Evolutionary conservation across 345 rosid species (phyloP).

Genomic region (Populus nigra): DNA sequence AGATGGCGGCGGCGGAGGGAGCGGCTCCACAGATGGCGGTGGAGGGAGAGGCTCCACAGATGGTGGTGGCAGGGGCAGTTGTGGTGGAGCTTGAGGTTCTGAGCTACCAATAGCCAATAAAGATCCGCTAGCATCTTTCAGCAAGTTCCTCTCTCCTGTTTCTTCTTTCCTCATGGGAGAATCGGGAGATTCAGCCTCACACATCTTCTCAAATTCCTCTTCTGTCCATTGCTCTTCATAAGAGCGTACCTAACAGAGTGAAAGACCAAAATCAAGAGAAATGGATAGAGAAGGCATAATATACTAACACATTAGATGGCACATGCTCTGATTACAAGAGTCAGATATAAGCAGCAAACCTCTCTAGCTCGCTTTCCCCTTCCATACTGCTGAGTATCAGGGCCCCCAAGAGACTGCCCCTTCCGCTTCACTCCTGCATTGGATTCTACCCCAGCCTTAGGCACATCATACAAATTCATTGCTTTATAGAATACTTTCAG

Average conservation of each 20-base stretch:
- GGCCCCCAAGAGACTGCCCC: constrained; percentile 49
- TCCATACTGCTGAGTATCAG: constrained; percentile 78
- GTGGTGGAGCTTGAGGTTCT: constrained; percentile 28
- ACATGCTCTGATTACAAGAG: constrained; percentile 9
- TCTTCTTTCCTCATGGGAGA: constrained; percentile 64
- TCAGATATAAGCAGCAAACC: constrained; percentile 47
- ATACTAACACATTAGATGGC: background rate
- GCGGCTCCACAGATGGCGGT: background rate
- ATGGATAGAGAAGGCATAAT: background rate
- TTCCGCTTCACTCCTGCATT: constrained; percentile 58
- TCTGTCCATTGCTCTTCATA: constrained; percentile 93
- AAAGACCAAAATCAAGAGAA: constrained; percentile 1
- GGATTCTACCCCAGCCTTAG: constrained; percentile 47
- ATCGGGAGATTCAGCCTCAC: constrained; percentile 73
- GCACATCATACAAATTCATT: constrained; percentile 66
- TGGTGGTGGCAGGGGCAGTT: constrained; percentile 12
- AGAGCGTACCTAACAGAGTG: constrained; percentile 62
- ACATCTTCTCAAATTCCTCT: constrained; percentile 89
- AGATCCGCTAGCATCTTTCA: constrained; percentile 32
- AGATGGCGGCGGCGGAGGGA: constrained; percentile 5
- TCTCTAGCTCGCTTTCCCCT: constrained; percentile 96
- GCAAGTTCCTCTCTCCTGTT: constrained; percentile 39
- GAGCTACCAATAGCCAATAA: constrained; percentile 17
- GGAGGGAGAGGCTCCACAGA: constrained; percentile 15
- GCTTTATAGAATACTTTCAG: constrained; percentile 61